Conservation (phyloP, 495 filamentous ascomycete genomes). For the Penicillium robsamsonii region DNA sequence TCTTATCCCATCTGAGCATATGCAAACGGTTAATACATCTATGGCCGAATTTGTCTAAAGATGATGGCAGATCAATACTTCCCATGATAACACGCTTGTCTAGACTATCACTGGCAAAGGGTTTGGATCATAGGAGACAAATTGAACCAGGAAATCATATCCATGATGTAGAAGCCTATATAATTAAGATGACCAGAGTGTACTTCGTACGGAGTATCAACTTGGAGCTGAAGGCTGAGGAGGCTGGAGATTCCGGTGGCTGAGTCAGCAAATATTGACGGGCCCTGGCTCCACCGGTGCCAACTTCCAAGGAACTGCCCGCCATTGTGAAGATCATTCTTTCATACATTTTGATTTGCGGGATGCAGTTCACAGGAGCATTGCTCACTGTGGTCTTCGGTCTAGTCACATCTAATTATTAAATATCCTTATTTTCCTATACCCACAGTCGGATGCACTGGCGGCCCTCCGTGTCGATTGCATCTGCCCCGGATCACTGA, state of each 20-base stretch:
- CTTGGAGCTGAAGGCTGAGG: not conserved
- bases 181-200: too few species aligned
- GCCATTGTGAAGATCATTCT: conserved; percentile 7
- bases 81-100: conserved; percentile 7
- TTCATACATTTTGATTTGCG: conserved; percentile 6
- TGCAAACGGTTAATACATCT: conserved; percentile 38
- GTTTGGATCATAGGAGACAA: conserved; percentile 9
- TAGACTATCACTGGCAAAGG: not conserved
- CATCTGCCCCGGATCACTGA: conserved; percentile 25
- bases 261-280: not conserved
- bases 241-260: not conserved
- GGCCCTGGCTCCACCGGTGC: not conserved
- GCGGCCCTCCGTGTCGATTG: conserved; percentile 19
- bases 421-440: not conserved
- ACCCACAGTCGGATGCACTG: conserved; percentile 4
- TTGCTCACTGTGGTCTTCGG: conserved; percentile 14
- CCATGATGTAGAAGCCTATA: not conserved
- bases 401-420: not conserved
- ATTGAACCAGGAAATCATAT: not conserved
- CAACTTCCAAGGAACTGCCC: conserved; percentile 2
- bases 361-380: conserved; percentile 19
- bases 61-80: conserved; percentile 62
- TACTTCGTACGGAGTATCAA: not conserved
- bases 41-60: conserved; percentile 73
- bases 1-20: conserved; percentile 57